Conservation (phyloP, 2,329 filamentous ascomycete species). For the Lasiodiplodia sp. region DNA sequence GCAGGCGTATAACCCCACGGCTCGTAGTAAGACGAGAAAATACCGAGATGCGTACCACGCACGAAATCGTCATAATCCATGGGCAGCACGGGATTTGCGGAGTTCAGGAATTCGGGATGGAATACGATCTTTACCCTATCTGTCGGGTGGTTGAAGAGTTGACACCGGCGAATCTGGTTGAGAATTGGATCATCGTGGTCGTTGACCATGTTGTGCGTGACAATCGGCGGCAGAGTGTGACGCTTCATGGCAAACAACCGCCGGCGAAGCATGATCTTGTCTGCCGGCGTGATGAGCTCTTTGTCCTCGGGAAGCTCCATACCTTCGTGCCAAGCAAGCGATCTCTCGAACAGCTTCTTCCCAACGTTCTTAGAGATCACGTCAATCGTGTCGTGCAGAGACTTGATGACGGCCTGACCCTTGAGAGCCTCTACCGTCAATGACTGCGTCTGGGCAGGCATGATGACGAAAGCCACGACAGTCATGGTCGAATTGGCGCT, state of each 20-base stretch:
- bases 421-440: constrained; percentile 95
- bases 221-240: constrained; percentile 86
- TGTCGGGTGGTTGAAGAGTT: constrained; percentile 94
- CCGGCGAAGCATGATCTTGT: constrained; percentile 89
- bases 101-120: constrained; percentile 97
- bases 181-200: constrained; percentile 92
- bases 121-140: constrained; percentile 98
- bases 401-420: constrained; percentile 97
- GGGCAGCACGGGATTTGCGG: constrained; percentile 91
- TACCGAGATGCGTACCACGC: constrained; percentile 91
- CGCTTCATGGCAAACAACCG: constrained; percentile 97
- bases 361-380: constrained; percentile 93
- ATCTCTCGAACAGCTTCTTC: constrained; percentile 92
- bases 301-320: constrained; percentile 95
- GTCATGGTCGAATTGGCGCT: constrained; percentile 84
- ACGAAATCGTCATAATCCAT: constrained; percentile 99
- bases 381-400: constrained; percentile 88
- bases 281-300: constrained; percentile 89
- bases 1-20: constrained; percentile 99
- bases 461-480: constrained; percentile 97
- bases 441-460: constrained; percentile 95
- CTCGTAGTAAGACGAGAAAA: constrained; percentile 98
- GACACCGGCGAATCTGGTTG: constrained; percentile 93
- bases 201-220: constrained; percentile 98
- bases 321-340: constrained; percentile 93